phyloP scores from a whole-genome alignment of 2,329 filamentous ascomycete genomes.

The Fulvia fulva region DNA sequence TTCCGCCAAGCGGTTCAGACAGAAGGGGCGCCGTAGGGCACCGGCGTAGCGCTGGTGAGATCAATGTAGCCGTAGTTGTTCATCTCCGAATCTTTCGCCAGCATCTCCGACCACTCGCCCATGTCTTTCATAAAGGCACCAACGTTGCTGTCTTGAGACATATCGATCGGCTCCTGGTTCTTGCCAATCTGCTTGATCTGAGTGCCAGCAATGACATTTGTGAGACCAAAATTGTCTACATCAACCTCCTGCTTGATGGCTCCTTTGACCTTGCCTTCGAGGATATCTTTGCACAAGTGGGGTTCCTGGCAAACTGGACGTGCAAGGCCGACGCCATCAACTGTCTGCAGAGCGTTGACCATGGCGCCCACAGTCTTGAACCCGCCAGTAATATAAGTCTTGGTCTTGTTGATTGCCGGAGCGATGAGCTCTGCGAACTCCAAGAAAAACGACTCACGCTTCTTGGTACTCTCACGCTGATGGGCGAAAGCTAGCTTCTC shows the following conservation, averaged over 20 bases:
- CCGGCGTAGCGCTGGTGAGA: conserved; percentile 34
- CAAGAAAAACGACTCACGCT: conserved; percentile 52
- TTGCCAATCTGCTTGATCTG: conserved; percentile 53
- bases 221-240: conserved; percentile 51
- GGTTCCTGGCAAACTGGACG: conserved; percentile 53
- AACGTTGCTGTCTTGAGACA: conserved; percentile 46
- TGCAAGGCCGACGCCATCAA: conserved; percentile 59
- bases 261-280: conserved; percentile 45
- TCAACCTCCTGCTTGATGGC: conserved; percentile 45
- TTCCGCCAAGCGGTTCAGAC: conserved; percentile 2
- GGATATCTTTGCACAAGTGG: conserved; percentile 42
- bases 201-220: conserved; percentile 45
- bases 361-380: conserved; percentile 54
- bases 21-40: conserved; percentile 36
- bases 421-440: conserved; percentile 56
- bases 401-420: conserved; percentile 49
- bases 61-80: conserved; percentile 35
- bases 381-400: conserved; percentile 58
- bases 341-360: conserved; percentile 53
- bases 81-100: conserved; percentile 23
- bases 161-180: conserved; percentile 51
- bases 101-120: conserved; percentile 37
- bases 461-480: conserved; percentile 52
- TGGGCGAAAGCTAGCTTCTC: conserved; percentile 51
- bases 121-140: conserved; percentile 49